A percentile compares a stretch with the other conserved stretches of the same genome.
These are phyloP conservation scores for Cairneyella variabilis DNA, from an alignment of 495 filamentous ascomycete species.

Conservation along the genomic window DNA sequence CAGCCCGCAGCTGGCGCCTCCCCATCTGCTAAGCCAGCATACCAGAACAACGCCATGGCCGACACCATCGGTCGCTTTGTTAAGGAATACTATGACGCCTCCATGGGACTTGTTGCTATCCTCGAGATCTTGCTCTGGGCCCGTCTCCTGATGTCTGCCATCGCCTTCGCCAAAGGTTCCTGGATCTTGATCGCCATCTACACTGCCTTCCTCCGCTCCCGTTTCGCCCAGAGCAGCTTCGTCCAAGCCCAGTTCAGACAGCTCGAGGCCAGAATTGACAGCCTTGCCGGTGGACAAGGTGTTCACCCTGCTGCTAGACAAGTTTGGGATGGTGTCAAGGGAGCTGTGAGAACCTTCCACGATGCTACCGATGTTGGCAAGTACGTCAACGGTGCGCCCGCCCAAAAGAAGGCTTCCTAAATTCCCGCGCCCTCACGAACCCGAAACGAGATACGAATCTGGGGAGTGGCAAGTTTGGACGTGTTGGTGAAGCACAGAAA, in stretches of 20 bases:
- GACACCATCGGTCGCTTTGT: constrained; percentile 88
- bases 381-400: constrained; percentile 20
- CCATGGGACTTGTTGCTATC: constrained; percentile 75
- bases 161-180: constrained; percentile 84
- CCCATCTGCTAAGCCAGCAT: constrained; percentile 58
- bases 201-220: constrained; percentile 85
- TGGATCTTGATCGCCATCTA: constrained; percentile 86
- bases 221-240: constrained; percentile 87
- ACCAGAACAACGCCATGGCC: constrained; percentile 61
- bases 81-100: constrained; percentile 93
- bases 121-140: constrained; percentile 79
- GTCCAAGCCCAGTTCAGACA: constrained; percentile 76
- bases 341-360: constrained; percentile 62
- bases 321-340: constrained; percentile 81
- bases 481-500: constrained; percentile 15
- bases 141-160: constrained; percentile 70
- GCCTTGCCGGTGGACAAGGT: constrained; percentile 76
- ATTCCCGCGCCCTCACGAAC: neutral
- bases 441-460: neutral
- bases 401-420: constrained; percentile 28
- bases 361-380: constrained; percentile 62
- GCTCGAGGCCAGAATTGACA: constrained; percentile 71
- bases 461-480: neutral
- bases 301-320: constrained; percentile 80
- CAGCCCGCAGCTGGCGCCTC: constrained; percentile 45